Evolutionary conservation across 1,284 basidiomycete species (phyloP), one percentile per base, ranked within the genome.

Genomic region (Ganoderma meredithae): DNA sequence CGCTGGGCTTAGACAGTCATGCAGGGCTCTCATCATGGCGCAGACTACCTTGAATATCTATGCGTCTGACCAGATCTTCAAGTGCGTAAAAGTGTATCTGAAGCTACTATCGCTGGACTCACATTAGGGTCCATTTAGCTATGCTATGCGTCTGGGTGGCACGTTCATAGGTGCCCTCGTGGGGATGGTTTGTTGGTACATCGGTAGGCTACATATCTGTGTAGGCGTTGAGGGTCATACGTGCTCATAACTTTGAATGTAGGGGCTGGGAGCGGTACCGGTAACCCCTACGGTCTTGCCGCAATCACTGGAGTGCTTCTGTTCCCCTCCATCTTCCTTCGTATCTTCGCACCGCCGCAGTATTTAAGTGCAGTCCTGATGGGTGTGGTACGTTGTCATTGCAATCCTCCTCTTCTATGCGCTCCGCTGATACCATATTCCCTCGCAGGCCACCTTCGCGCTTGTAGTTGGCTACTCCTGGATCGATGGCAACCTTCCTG

Each of bases 21-120:
- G 2, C 61, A 83, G 89, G 89, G 89, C 88, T 2, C 76, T 90
- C 65, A 90, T 91, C 75, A 91, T 90, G 88, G 84, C 87, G 0
- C 90, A 91, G 73, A 89, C 87, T 0, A 87, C 87, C 1, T 72
- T 92, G 60, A 89, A 86, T 53, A 83, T 91, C 12, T 89, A 85
- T 68, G 84, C 85, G 0, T 88, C 88, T 10, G 89, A 91, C 73
- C 89, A 90, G 73, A 83, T 91, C 15, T 83, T 79, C 72, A 83
- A 84, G 78, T 87, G 80, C 10, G 58, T 60, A n/a, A 5, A n/a
- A 10, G 19, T 40, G n/a, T 41, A 10, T 4, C 22, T n/a, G 19
- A 22, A 55, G 9, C 3, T 9, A 25, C 9, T 47, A 17, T 5
- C 22, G 15, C 33, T 9, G 13, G 6, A 17, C 41, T 31, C 60